Percentiles rank a stretch among this genome's conserved stretches.
Evolutionary conservation across 225 moss, liverwort and hornwort species (phyloP).

Genomic region (Takakia lepidozioides): DNA sequence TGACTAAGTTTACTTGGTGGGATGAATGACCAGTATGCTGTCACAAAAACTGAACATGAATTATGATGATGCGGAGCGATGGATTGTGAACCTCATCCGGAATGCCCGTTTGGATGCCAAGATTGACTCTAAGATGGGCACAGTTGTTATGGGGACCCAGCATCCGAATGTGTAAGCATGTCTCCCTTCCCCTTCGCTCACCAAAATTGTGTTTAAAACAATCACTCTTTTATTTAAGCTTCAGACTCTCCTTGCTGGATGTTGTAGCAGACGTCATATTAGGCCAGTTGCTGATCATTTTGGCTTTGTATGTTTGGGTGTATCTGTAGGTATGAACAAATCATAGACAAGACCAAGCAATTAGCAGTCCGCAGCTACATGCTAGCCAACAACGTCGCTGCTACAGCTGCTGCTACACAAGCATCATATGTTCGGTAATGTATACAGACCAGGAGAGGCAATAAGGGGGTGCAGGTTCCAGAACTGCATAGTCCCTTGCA

Average conservation of each 20-base stretch:
- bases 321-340: constrained; percentile 83
- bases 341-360: constrained; percentile 90
- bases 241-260: too few relatives aligned
- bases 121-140: constrained; percentile 92
- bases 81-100: constrained; percentile 93
- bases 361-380: constrained; percentile 76
- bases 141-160: constrained; percentile 92
- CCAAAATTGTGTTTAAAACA: too few relatives aligned
- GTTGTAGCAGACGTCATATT: too few relatives aligned
- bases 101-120: constrained; percentile 91
- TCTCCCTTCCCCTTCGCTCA: too few relatives aligned
- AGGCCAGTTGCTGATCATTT: too few relatives aligned
- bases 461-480: too few relatives aligned
- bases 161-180: constrained; percentile 87
- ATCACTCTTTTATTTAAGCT: too few relatives aligned
- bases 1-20: too few relatives aligned
- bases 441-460: too few relatives aligned
- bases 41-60: constrained; percentile 97
- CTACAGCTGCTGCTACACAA: constrained; percentile 56
- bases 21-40: constrained; percentile 65
- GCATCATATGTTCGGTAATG: constrained; percentile 49
- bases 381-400: constrained; percentile 64
- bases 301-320: too few relatives aligned
- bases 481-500: too few relatives aligned
- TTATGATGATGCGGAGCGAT: constrained; percentile 92